Conservation (phyloP, 1,139 yeast species). For the Lizanozyma gosingica region DNA sequence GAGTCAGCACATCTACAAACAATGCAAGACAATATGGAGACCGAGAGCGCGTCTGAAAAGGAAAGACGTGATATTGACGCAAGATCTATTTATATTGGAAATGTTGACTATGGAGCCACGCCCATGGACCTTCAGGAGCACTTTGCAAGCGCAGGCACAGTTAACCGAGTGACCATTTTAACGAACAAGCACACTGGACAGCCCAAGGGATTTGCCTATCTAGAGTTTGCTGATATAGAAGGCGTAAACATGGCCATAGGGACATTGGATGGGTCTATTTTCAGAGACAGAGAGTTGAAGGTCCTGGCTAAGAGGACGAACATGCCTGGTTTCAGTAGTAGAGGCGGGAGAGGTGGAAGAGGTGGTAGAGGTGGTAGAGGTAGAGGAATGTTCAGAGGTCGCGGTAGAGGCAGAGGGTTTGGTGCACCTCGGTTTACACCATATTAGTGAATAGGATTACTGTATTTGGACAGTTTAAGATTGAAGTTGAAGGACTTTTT, state of each 20-base stretch:
- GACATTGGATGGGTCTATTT: slow-evolving; percentile 50
- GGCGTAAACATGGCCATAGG: slow-evolving; percentile 59
- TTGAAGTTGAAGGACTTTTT: no score
- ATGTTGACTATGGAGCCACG: slow-evolving; percentile 71
- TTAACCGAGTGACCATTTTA: slow-evolving; percentile 77
- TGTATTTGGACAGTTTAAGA: no score
- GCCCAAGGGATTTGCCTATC: slow-evolving; percentile 82
- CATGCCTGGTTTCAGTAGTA: slow-evolving; percentile 50
- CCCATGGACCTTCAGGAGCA: slow-evolving; percentile 78
- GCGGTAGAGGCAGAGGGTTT: slow-evolving; percentile 20
- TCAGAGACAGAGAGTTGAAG: slow-evolving; percentile 62
- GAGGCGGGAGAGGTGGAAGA: slow-evolving; percentile 37
- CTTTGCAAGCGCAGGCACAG: slow-evolving; percentile 65
- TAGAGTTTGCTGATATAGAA: slow-evolving; percentile 62
- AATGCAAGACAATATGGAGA: slow-evolving; percentile 11
- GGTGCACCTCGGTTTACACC: slow-evolving; percentile 9
- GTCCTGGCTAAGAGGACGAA: slow-evolving; percentile 76
- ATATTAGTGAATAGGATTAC: neutral
- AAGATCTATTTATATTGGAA: slow-evolving; percentile 79
- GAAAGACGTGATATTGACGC: slow-evolving; percentile 49
- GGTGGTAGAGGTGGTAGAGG: slow-evolving; percentile 25
- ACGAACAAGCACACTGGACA: slow-evolving; percentile 64
- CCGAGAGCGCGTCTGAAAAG: slow-evolving; percentile 14
- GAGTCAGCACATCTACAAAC: slow-evolving; percentile 22
- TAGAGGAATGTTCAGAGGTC: slow-evolving; percentile 14